Evolutionary conservation across 805 yeast genomes (phyloP), one percentile per base, ranked within the genome.

Genomic region (Barnettozyma vustinii): DNA sequence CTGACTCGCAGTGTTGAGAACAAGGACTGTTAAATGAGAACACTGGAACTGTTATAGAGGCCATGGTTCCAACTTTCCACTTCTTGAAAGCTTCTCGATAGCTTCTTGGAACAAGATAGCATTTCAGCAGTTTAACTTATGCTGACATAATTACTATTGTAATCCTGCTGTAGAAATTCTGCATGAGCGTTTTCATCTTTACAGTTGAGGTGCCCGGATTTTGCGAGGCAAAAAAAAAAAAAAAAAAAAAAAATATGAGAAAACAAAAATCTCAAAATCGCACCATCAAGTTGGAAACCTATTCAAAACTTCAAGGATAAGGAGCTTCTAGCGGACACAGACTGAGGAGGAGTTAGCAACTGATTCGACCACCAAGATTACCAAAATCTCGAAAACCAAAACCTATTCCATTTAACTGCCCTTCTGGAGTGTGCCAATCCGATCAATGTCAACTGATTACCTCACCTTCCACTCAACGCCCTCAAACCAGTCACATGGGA

Each of bases 401-500:
- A n/a, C 7, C 12, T 12, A 30, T 13, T 30, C n/a, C 33, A 7
- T 30, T 12, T 30, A 30, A 30, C 16, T 30, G 33, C 16, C 33
- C 16, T 30, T 30, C 16, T 15, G 16, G 33, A 15, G 16, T 30
- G 33, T 30, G 33, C 16, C 33, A 13, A 30, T 30, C 33, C 16
- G 5, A 16, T n/a, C 27, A 25, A 53, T 50, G 54, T 20, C 52
- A 25, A 27, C 33, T 21, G 58, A 55, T 18, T 48, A 49, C 30
- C 30, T 56, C 19, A 55, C 58, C 3, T 61, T 61, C 52, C 55
- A 52, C 23, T 57, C 65, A 3, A 48, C 51, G n/a, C 65, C 65
- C 12, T 57, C 64, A 9, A 60, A 58, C 7, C 55, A 43, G 47
- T 57, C 63, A 15, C 68, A 76, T 53, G 84, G 80, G 21, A 87